Percentiles rank a stretch among this genome's conserved stretches.
Evolutionary conservation across 768 basidiomycete species (phyloP).

Genomic region (Boletus edulis): DNA sequence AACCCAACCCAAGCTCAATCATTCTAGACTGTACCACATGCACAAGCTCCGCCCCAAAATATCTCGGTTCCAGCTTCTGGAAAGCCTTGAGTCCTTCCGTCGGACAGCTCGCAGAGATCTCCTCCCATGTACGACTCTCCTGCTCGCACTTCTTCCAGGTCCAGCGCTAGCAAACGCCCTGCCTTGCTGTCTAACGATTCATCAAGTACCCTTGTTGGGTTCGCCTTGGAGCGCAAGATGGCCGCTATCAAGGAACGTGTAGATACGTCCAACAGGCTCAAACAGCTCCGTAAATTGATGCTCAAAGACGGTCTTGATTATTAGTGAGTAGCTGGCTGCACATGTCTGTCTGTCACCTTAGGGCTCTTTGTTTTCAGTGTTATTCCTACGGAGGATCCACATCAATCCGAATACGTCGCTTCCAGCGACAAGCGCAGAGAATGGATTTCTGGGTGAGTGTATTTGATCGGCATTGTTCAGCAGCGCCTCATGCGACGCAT

Average conservation of each 20-base stretch:
- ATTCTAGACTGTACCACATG: no score
- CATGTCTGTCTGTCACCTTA: slow-evolving; percentile 4
- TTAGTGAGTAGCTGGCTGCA: slow-evolving; percentile 51
- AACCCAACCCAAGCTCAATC: no score
- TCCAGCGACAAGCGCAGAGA: slow-evolving; percentile 73
- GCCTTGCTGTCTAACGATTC: slow-evolving; percentile 57
- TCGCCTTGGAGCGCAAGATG: slow-evolving; percentile 67
- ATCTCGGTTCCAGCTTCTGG: no score
- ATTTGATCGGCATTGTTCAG: slow-evolving; percentile 25
- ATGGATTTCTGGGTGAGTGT: slow-evolving; percentile 72
- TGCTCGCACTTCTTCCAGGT: slow-evolving; percentile 39
- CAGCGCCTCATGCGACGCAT: slow-evolving; percentile 11
- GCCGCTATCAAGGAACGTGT: slow-evolving; percentile 50
- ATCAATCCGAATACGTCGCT: slow-evolving; percentile 81
- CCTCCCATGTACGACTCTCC: slow-evolving; percentile 32
- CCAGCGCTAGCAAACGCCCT: slow-evolving; percentile 41
- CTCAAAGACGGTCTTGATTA: slow-evolving; percentile 65
- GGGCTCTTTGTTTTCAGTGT: slow-evolving; percentile 44
- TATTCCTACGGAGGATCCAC: slow-evolving; percentile 78
- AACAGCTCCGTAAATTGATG: slow-evolving; percentile 66
- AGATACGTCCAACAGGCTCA: slow-evolving; percentile 60
- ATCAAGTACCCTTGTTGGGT: slow-evolving; percentile 71
- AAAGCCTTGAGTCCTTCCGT: slow-evolving; percentile 33
- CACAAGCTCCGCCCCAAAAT: no score
- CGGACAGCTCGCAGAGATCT: slow-evolving; percentile 39